Conservation (phyloP, 2,329 filamentous ascomycete genomes). For the Exophiala lecanii-corni region DNA sequence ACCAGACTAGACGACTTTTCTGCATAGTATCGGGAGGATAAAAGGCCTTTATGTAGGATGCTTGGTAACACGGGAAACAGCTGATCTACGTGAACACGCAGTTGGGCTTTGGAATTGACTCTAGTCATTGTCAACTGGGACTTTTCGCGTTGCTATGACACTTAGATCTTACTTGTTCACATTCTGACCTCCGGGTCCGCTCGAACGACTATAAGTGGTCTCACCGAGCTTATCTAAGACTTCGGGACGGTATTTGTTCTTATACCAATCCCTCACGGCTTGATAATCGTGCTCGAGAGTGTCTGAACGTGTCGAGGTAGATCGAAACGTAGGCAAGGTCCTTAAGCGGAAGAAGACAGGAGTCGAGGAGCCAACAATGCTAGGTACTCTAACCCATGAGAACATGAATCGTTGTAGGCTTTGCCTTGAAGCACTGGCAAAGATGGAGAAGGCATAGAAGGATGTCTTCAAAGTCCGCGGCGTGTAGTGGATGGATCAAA, state of each 20-base stretch:
- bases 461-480: too few species aligned
- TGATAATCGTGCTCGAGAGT: slow-evolving; percentile 29
- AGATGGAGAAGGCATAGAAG: too few species aligned
- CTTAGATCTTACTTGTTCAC: slow-evolving; percentile 57
- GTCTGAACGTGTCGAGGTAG: not conserved
- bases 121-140: slow-evolving; percentile 36
- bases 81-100: slow-evolving; percentile 50
- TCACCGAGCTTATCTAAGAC: slow-evolving; percentile 55
- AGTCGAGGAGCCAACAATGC: not conserved
- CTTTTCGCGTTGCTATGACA: slow-evolving; percentile 7
- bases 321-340: too few species aligned
- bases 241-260: slow-evolving; percentile 47
- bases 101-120: slow-evolving; percentile 63
- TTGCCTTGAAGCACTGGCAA: too few species aligned
- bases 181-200: slow-evolving; percentile 63
- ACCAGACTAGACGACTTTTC: slow-evolving; percentile 50
- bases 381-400: not conserved
- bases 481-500: too few species aligned
- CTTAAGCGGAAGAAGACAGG: too few species aligned
- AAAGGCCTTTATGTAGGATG: slow-evolving; percentile 49
- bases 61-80: slow-evolving; percentile 52
- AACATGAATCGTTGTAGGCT: too few species aligned
- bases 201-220: slow-evolving; percentile 59
- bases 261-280: slow-evolving; percentile 54
- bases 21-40: slow-evolving; percentile 52